A percentile compares a stretch with the other conserved stretches of the same genome.
These are phyloP conservation scores for Sclerotinia glacialis DNA, from an alignment of 2,329 filamentous ascomycete genomes.

Conservation along the genomic window DNA sequence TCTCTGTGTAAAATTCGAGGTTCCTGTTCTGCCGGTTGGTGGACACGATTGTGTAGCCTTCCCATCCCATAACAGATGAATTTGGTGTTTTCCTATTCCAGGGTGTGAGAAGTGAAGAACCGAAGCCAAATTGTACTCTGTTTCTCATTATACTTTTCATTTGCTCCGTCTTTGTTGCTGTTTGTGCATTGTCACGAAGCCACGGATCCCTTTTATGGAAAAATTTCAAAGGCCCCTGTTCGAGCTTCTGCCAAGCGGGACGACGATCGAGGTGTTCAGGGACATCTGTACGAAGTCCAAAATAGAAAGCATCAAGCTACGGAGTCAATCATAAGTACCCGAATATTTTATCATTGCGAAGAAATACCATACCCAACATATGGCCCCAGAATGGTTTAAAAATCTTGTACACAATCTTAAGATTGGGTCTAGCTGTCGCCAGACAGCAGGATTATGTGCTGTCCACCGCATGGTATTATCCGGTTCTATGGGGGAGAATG, in stretches of 20 bases:
- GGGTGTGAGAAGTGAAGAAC: background rate
- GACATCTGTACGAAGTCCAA: background rate
- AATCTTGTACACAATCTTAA: constrained; percentile 1
- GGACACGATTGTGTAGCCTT: background rate
- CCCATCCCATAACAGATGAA: background rate
- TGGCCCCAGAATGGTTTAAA: background rate
- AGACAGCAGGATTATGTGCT: constrained; percentile 3
- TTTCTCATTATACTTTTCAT: background rate
- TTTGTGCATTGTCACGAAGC: background rate
- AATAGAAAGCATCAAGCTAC: constrained; percentile 8
- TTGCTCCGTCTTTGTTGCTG: background rate
- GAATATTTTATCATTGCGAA: background rate
- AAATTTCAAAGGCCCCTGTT: constrained; percentile 2
- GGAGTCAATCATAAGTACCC: background rate
- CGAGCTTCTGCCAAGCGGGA: background rate
- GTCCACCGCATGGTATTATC: constrained; percentile 5
- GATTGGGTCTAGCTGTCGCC: background rate
- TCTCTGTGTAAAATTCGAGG: background rate
- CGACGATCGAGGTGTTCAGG: constrained; percentile 1
- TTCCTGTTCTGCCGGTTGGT: background rate
- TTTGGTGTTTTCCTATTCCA: constrained; percentile 6
- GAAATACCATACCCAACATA: constrained; percentile 1
- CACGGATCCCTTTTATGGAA: background rate
- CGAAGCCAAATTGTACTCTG: constrained; percentile 1
- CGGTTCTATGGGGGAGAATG: background rate